phyloP scores from a whole-genome alignment of 2,329 filamentous ascomycete genomes.

The Aureobasidium sp. region DNA sequence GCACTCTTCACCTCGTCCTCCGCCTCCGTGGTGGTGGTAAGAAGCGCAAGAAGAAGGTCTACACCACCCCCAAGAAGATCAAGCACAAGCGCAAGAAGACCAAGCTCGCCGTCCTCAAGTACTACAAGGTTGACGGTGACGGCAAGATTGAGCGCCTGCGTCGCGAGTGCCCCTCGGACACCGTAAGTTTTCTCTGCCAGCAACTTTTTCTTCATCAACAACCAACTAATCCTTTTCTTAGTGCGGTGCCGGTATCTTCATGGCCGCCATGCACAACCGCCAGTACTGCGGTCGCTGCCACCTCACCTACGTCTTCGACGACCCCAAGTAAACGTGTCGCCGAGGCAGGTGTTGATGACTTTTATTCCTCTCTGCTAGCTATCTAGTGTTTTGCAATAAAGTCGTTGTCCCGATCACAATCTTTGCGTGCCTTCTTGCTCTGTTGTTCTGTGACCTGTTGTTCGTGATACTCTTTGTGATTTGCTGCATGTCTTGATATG shows the following conservation, averaged over 20 bases:
- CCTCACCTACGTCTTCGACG: constrained; percentile 63
- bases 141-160: constrained; percentile 99
- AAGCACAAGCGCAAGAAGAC: constrained; percentile 99
- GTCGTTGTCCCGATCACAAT: not conserved
- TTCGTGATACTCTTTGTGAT: not conserved
- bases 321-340: constrained; percentile 29
- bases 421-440: too few relatives aligned
- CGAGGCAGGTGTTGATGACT: not conserved
- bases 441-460: too few relatives aligned
- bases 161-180: constrained; percentile 90
- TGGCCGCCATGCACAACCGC: constrained; percentile 99
- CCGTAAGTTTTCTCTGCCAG: constrained; percentile 49
- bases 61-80: constrained; percentile 99
- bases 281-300: constrained; percentile 84
- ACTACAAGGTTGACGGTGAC: constrained; percentile 99
- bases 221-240: constrained; percentile 35
- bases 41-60: constrained; percentile 99
- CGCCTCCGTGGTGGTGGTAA: constrained; percentile 97
- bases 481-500: not conserved
- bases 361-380: not conserved
- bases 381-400: constrained; percentile 7
- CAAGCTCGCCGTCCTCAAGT: constrained; percentile 99
- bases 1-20: constrained; percentile 94
- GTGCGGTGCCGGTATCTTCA: constrained; percentile 99
- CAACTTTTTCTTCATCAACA: not conserved